A percentile compares a stretch with the other conserved stretches of the same genome.
Evolutionary conservation across 768 basidiomycete genomes (phyloP).

Genomic region (Termitomyces eurrhizus): DNA sequence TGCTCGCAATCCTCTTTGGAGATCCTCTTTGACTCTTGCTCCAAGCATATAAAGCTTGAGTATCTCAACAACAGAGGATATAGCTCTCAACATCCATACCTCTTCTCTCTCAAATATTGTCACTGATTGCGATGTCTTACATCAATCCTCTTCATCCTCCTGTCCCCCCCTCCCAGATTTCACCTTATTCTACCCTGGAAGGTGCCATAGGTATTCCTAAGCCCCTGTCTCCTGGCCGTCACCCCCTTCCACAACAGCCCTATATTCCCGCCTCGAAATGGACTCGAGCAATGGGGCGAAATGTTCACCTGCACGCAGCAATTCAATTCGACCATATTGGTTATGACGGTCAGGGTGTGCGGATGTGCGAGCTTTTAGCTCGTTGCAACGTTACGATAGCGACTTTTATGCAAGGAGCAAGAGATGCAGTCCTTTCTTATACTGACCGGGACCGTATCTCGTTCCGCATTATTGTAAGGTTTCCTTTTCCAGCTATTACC

Average conservation of each 20-base stretch:
- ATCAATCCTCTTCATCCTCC: slow-evolving; percentile 42
- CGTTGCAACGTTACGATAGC: slow-evolving; percentile 31
- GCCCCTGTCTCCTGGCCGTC: slow-evolving; percentile 29
- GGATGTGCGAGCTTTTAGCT: slow-evolving; percentile 41
- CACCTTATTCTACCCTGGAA: slow-evolving; percentile 25
- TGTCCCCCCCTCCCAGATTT: slow-evolving; percentile 23
- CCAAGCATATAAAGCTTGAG: background rate
- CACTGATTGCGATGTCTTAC: slow-evolving; percentile 30
- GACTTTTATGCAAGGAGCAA: slow-evolving; percentile 34
- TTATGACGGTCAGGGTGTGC: slow-evolving; percentile 38
- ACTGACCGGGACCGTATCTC: slow-evolving; percentile 29
- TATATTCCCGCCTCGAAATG: slow-evolving; percentile 24
- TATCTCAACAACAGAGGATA: background rate
- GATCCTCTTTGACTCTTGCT: background rate
- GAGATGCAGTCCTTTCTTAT: slow-evolving; percentile 34
- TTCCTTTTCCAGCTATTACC: background rate
- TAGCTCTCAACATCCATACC: background rate
- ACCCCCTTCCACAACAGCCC: slow-evolving; percentile 31
- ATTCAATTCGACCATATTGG: slow-evolving; percentile 41
- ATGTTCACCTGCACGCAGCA: slow-evolving; percentile 17
- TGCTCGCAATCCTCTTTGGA: background rate
- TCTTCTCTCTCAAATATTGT: background rate
- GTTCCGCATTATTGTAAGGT: slow-evolving; percentile 34
- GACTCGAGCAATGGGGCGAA: slow-evolving; percentile 17
- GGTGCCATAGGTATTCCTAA: slow-evolving; percentile 14